These are phyloP conservation scores for Candida gorgasii DNA, from an alignment of 805 yeast species.

Conservation along the genomic window DNA sequence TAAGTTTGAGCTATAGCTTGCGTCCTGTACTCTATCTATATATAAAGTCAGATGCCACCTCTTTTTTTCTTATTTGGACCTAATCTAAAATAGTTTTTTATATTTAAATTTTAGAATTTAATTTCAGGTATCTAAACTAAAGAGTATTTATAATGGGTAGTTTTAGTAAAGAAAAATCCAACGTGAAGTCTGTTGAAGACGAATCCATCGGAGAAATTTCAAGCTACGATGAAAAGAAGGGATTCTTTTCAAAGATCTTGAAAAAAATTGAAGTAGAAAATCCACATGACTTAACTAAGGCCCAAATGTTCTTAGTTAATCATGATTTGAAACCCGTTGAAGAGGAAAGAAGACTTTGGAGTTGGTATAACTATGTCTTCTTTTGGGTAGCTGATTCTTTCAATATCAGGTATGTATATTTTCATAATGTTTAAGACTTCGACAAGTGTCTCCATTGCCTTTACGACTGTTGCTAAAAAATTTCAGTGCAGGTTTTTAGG, in stretches of 20 bases:
- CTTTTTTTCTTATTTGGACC: no score
- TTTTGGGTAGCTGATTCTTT: constrained; percentile 91
- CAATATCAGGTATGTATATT: constrained; percentile 49
- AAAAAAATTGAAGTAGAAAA: constrained; percentile 32
- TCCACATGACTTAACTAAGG: constrained; percentile 45
- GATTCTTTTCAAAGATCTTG: constrained; percentile 15
- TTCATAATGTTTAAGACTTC: neutral
- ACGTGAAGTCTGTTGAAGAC: constrained; percentile 8
- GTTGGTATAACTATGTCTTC: constrained; percentile 75
- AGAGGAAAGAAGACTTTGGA: constrained; percentile 73
- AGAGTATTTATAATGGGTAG: neutral
- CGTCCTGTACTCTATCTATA: neutral
- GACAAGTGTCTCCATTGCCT: neutral
- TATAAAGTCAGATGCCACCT: no score
- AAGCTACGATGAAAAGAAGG: constrained; percentile 11
- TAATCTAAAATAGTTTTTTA: no score
- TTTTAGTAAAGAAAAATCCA: constrained; percentile 4
- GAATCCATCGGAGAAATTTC: constrained; percentile 15
- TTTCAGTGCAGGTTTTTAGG: neutral
- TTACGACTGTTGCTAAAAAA: neutral
- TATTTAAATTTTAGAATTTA: no score
- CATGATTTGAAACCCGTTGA: constrained; percentile 81
- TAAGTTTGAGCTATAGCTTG: neutral
- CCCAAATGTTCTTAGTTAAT: constrained; percentile 70
- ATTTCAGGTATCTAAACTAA: neutral